A percentile compares a stretch with the other conserved stretches of the same genome.
These are phyloP conservation scores for Phytomonas sp. DNA, from an alignment of 208 protist species.

Conservation along the genomic window DNA sequence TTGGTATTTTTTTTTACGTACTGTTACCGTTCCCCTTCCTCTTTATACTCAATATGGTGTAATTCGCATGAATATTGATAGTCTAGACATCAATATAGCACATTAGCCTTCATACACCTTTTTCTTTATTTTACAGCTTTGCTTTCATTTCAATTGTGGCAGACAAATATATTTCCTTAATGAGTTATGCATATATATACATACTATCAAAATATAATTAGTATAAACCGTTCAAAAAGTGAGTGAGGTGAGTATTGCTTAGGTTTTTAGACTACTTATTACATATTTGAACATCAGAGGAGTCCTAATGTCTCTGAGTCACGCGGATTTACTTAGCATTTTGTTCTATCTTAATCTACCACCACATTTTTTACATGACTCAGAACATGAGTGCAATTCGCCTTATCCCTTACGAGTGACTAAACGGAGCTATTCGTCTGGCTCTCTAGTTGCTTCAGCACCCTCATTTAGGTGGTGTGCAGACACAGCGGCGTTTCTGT, in stretches of 20 bases:
- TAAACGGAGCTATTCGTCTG: not conserved
- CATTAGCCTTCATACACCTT: not conserved
- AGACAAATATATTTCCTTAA: not conserved
- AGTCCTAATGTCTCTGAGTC: not conserved
- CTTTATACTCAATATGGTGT: not conserved
- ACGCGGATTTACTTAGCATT: not conserved
- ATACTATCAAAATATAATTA: not conserved
- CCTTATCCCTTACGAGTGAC: not conserved
- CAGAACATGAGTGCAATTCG: not conserved
- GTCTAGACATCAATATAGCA: not conserved
- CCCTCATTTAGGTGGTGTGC: not conserved
- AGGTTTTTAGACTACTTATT: not conserved
- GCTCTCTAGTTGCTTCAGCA: not conserved
- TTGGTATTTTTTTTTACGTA: not conserved
- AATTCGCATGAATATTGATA: not conserved
- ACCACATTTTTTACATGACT: not conserved
- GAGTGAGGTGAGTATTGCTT: not conserved
- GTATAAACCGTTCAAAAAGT: not conserved
- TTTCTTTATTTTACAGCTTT: not conserved
- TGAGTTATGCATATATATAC: not conserved
- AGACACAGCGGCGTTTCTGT: not conserved
- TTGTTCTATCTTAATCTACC: not conserved
- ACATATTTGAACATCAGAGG: not conserved
- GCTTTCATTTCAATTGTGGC: not conserved
- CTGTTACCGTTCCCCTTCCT: not conserved